These are phyloP conservation scores for Mixia osmundae DNA, from an alignment of 1,284 basidiomycete genomes.

Conservation along the genomic window DNA sequence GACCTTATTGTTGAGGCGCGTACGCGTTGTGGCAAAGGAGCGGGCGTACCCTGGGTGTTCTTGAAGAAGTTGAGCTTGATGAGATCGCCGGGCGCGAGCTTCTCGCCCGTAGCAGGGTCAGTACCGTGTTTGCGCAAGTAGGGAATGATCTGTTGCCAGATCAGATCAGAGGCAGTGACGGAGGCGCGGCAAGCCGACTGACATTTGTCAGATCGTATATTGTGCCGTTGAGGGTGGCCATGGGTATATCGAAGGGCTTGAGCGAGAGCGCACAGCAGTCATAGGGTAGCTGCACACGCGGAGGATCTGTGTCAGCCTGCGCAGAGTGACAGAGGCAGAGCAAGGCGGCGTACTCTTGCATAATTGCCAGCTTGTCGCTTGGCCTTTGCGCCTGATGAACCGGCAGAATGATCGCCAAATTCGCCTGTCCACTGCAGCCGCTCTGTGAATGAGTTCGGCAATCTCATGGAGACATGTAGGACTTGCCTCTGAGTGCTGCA, in stretches of 20 bases:
- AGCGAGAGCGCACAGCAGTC: conserved; percentile 16
- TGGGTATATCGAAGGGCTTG: conserved; percentile 17
- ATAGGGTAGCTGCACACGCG: conserved; percentile 6
- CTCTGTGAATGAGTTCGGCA: too few relatives aligned
- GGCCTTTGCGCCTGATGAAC: conserved; percentile 5
- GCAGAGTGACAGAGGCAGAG: background rate
- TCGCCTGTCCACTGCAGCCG: too few relatives aligned
- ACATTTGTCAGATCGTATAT: conserved; percentile 16
- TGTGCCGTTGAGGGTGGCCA: conserved; percentile 14
- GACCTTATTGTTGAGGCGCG: too few relatives aligned
- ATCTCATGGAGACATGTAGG: too few relatives aligned
- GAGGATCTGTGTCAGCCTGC: background rate
- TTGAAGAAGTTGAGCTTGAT: conserved; percentile 66
- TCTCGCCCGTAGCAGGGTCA: conserved; percentile 56
- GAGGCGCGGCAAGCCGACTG: background rate
- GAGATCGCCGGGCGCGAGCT: conserved; percentile 50
- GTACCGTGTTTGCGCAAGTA: conserved; percentile 9
- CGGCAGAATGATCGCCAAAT: conserved; percentile 8
- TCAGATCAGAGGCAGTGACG: background rate
- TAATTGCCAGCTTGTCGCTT: conserved; percentile 6
- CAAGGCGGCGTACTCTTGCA: conserved; percentile 1
- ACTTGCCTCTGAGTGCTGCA: conserved; percentile 1
- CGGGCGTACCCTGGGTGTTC: conserved; percentile 14
- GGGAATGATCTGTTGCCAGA: conserved; percentile 6
- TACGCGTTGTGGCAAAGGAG: background rate